These are phyloP conservation scores for Nelumbo lutea DNA, from an alignment of 164 flowering plant species.

Conservation along the genomic window DNA sequence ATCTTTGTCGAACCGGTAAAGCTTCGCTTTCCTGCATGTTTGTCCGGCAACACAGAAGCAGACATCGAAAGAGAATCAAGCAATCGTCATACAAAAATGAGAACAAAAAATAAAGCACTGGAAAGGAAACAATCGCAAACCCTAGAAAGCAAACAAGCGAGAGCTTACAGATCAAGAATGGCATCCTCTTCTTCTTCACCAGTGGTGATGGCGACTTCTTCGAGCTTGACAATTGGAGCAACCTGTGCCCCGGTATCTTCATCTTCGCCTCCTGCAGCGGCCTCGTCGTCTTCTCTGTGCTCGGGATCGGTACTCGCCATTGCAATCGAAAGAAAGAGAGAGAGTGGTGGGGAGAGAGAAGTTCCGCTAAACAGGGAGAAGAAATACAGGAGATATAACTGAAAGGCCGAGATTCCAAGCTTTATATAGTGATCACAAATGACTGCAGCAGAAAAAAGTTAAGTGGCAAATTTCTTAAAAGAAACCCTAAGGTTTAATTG, in stretches of 20 bases:
- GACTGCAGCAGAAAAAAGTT: too few relatives aligned
- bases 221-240: slow-evolving; percentile 79
- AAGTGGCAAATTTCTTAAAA: too few relatives aligned
- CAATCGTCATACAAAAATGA: not conserved
- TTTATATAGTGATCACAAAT: too few relatives aligned
- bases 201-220: slow-evolving; percentile 76
- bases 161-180: slow-evolving; percentile 50
- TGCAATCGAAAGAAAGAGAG: not conserved
- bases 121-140: slow-evolving; percentile 3
- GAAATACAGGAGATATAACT: too few relatives aligned
- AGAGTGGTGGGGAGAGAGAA: slow-evolving; percentile 1
- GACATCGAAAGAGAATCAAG: not conserved
- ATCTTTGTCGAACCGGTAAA: slow-evolving; percentile 37
- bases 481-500: too few relatives aligned
- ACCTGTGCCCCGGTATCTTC: slow-evolving; percentile 92
- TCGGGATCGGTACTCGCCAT: slow-evolving; percentile 48
- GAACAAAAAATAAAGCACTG: not conserved
- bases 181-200: slow-evolving; percentile 79
- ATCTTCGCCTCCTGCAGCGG: slow-evolving; percentile 46
- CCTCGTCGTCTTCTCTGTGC: slow-evolving; percentile 50
- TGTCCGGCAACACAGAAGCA: not conserved
- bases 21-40: slow-evolving; percentile 36
- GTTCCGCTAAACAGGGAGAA: too few relatives aligned
- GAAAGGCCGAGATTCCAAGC: too few relatives aligned
- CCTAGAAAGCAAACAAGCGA: not conserved